Percentiles rank a stretch among this genome's conserved stretches.
These are phyloP conservation scores for Yarrowia yakushimensis DNA, from an alignment of 805 yeast genomes.

Conservation along the genomic window DNA sequence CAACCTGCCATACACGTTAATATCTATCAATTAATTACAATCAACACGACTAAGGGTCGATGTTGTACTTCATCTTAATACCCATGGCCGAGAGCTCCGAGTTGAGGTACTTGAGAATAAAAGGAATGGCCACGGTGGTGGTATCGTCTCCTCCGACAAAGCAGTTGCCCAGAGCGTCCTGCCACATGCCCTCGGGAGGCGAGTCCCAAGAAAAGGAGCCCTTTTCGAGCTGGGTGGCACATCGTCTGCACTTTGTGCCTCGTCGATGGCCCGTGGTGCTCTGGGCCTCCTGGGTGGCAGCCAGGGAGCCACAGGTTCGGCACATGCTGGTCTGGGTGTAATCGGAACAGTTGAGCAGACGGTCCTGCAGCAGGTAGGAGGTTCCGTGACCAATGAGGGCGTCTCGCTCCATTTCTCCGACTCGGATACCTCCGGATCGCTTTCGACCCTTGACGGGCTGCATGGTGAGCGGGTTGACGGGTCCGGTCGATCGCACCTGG, in stretches of 20 bases:
- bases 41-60: conserved; percentile 46
- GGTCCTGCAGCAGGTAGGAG: conserved; percentile 88
- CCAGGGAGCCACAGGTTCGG: conserved; percentile 86
- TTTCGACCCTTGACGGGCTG: conserved; percentile 99
- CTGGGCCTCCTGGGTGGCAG: conserved; percentile 85
- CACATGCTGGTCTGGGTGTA: conserved; percentile 89
- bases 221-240: conserved; percentile 51
- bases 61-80: conserved; percentile 84
- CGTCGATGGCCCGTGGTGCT: conserved; percentile 85
- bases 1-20: too few relatives aligned
- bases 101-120: conserved; percentile 90
- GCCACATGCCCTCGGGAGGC: conserved; percentile 64
- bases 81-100: conserved; percentile 98
- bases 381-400: conserved; percentile 98
- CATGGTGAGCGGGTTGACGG: conserved; percentile 94
- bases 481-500: conserved; percentile 99
- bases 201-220: conserved; percentile 40
- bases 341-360: conserved; percentile 91
- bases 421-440: conserved; percentile 98
- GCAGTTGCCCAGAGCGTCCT: conserved; percentile 91
- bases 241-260: conserved; percentile 81
- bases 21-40: conserved; percentile 13
- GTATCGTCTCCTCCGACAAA: conserved; percentile 90
- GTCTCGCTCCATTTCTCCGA: conserved; percentile 99
- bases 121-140: conserved; percentile 95